Evolutionary conservation across 1,284 basidiomycete genomes (phyloP), one percentile per base, ranked within the genome.

Genomic region (Tilletia indica): DNA sequence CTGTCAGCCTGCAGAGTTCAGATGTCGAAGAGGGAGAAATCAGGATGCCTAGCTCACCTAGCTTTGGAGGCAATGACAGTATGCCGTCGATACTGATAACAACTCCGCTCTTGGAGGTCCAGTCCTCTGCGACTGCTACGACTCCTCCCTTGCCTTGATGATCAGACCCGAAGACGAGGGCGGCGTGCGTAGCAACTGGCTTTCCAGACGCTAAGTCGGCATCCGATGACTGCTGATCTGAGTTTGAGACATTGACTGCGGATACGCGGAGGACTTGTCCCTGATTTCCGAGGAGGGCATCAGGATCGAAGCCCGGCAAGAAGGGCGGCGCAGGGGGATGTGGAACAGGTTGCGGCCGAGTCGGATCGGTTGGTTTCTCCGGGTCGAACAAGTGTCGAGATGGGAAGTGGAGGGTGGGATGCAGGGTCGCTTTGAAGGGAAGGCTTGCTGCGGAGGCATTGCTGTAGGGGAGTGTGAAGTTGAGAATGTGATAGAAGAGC

Each of bases 401-500:
- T 0, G 92, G 90, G 72, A 87, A 87, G 0, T 81, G 82, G 66
- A 82, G 68, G 14, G 82, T 80, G 31, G 73, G 75, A 21, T 78
- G 75, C 74, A 81, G 75, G 47, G 71, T 66, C 6, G 79, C 77
- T 19, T 66, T 69, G 70, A 89, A 87, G 12, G 66, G 69, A 87
- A 87, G 45, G 92, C 92, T 85, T 87, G 94, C 75, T 91, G 90
- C 3, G 93, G 86, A 67, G 14, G 36, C 45, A 11, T 56, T 39
- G 58, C 19, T 58, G 54, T 75, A 75, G 0, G 80, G 82, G 16
- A 97, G 84, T 0, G 92, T 90, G 83, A 91, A 91, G 85, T 99
- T 98, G 75, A 99, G 87, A 58, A 98, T 85, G 85, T 99, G 97
- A 83, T 99, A 99, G 78, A 98, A 91, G 66, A 99, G 88, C 78